Conservation (phyloP, 306 rosid genomes). For the Castanea sativa region DNA sequence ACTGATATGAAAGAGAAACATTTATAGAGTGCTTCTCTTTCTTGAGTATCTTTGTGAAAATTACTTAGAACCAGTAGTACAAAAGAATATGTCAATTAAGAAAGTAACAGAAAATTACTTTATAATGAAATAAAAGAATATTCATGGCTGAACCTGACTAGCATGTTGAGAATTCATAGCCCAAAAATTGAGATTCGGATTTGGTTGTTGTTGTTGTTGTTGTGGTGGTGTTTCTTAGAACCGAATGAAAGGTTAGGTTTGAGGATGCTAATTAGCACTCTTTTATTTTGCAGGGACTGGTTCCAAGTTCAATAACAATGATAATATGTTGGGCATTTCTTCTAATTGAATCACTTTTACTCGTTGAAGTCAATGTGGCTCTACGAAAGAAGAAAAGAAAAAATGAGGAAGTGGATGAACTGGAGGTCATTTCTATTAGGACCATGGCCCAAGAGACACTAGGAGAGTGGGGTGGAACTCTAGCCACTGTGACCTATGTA, state of each 20-base stretch:
- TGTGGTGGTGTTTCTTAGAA: no score
- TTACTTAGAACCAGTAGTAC: no score
- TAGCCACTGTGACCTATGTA: constrained; percentile 52
- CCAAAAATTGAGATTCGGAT: no score
- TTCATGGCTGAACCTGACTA: no score
- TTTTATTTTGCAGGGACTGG: constrained; percentile 45
- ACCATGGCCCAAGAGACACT: constrained; percentile 82
- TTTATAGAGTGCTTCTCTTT: not conserved
- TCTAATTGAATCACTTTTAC: constrained; percentile 57
- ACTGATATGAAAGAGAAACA: not conserved
- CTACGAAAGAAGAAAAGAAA: constrained; percentile 41
- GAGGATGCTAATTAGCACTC: not conserved
- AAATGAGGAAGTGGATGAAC: constrained; percentile 32
- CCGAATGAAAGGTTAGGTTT: not conserved
- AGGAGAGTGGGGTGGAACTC: constrained; percentile 62
- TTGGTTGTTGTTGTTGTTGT: no score
- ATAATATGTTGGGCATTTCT: constrained; percentile 69
- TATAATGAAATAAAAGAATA: no score
- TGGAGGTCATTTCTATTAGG: constrained; percentile 61
- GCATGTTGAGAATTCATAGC: no score
- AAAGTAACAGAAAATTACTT: no score
- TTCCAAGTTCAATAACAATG: constrained; percentile 65
- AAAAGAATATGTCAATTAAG: no score
- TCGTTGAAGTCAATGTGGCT: constrained; percentile 63
- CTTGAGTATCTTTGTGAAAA: not conserved